A percentile compares a stretch with the other conserved stretches of the same genome.
Evolutionary conservation across 208 protist species (phyloP).

Genomic region (Acanthamoeba culbertsoni): DNA sequence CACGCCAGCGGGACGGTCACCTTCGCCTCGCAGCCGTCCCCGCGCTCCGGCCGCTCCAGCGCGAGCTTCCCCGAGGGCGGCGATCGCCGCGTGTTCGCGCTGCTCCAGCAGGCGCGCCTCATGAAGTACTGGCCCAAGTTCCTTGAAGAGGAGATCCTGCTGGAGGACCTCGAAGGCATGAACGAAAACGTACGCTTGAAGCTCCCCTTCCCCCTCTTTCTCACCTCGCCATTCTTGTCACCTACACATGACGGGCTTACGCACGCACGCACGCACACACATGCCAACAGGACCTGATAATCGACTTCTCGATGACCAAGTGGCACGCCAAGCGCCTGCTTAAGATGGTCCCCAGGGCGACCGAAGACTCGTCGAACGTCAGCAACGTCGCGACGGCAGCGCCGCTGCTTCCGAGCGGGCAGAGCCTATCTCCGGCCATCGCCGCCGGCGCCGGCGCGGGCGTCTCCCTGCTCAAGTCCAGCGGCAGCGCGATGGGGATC

Average conservation of each 20-base stretch:
- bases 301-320: slow-evolving; percentile 28
- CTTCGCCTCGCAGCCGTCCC: too few relatives aligned
- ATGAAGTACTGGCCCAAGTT: slow-evolving; percentile 24
- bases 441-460: too few relatives aligned
- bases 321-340: slow-evolving; percentile 43
- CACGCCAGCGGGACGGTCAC: too few relatives aligned
- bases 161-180: not conserved
- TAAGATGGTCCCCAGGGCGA: not conserved
- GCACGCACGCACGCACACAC: not conserved
- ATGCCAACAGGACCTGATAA: not conserved
- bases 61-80: too few relatives aligned
- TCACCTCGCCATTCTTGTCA: not conserved
- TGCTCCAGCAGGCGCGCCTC: not conserved
- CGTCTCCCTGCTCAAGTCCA: not conserved
- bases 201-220: not conserved
- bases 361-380: not conserved
- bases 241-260: not conserved
- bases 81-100: not conserved
- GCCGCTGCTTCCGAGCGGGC: not conserved
- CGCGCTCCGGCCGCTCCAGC: too few relatives aligned
- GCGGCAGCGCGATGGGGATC: not conserved
- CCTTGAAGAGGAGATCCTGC: not conserved
- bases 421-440: not conserved
- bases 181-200: not conserved
- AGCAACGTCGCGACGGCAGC: not conserved